Evolutionary conservation across 2,329 filamentous ascomycete species (phyloP).

Genomic region (Talaromyces rugulosus): DNA sequence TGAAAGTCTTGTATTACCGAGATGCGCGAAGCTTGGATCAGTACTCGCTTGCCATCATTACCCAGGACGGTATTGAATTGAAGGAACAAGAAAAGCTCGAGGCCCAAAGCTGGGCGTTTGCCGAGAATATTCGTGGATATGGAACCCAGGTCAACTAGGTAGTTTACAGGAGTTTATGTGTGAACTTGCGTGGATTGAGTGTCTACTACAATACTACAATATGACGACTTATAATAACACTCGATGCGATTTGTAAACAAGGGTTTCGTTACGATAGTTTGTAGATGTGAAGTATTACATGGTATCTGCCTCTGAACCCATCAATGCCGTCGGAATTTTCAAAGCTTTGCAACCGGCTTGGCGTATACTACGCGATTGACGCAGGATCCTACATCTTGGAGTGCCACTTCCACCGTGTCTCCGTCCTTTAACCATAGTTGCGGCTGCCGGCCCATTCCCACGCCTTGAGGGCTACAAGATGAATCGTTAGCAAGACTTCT

Average conservation of each 20-base stretch:
- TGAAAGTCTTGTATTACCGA: slow-evolving; percentile 98
- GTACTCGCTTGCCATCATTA: slow-evolving; percentile 88
- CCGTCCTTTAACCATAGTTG: slow-evolving; percentile 66
- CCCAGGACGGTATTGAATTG: slow-evolving; percentile 81
- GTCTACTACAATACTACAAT: slow-evolving; percentile 2
- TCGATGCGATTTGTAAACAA: not conserved
- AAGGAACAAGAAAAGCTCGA: slow-evolving; percentile 84
- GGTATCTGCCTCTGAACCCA: not conserved
- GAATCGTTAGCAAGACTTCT: slow-evolving; percentile 61
- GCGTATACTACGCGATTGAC: slow-evolving; percentile 41
- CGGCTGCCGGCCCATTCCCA: slow-evolving; percentile 65
- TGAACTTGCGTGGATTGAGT: not conserved
- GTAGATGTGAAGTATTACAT: not conserved
- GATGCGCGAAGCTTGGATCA: slow-evolving; percentile 88
- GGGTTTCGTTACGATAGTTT: not conserved
- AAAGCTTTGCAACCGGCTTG: slow-evolving; percentile 37
- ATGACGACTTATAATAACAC: not conserved
- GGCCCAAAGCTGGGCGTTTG: slow-evolving; percentile 97
- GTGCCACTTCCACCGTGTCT: slow-evolving; percentile 64
- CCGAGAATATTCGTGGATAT: slow-evolving; percentile 90
- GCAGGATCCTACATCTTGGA: slow-evolving; percentile 62
- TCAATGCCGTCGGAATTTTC: not conserved
- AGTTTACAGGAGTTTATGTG: not conserved
- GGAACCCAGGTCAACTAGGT: slow-evolving; percentile 69
- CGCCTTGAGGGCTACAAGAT: slow-evolving; percentile 59